phyloP scores from a whole-genome alignment of 1,284 basidiomycete genomes.

The Ustilago xerochloae region DNA sequence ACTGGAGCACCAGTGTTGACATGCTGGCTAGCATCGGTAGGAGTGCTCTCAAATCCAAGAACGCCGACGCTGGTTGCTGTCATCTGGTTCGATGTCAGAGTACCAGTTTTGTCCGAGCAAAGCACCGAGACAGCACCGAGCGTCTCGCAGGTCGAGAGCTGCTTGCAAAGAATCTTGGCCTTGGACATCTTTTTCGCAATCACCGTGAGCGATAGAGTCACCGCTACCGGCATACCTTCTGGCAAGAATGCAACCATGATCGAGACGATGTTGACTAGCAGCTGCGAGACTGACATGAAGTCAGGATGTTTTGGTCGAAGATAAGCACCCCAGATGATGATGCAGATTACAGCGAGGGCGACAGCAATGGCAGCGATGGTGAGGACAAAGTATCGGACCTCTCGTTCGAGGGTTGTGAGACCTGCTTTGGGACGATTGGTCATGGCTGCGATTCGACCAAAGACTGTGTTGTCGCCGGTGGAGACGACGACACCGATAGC shows the following conservation, averaged over 20 bases:
- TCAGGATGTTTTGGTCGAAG: conserved; percentile 72
- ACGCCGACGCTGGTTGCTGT: conserved; percentile 69
- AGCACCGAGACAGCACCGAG: conserved; percentile 76
- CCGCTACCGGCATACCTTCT: conserved; percentile 76
- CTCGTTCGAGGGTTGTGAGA: conserved; percentile 73
- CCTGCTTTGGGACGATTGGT: conserved; percentile 61
- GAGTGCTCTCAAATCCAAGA: conserved; percentile 63
- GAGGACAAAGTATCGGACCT: conserved; percentile 70
- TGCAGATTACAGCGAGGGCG: conserved; percentile 70
- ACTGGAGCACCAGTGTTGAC: conserved; percentile 39
- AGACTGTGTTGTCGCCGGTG: conserved; percentile 73
- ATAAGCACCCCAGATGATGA: conserved; percentile 73
- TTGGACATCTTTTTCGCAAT: conserved; percentile 79
- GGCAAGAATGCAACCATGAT: conserved; percentile 78
- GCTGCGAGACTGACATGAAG: conserved; percentile 74
- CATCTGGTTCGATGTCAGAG: conserved; percentile 74
- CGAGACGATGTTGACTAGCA: conserved; percentile 73
- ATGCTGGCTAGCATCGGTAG: conserved; percentile 39
- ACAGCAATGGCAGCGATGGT: conserved; percentile 72
- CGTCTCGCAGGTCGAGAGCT: conserved; percentile 76
- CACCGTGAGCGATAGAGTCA: conserved; percentile 77
- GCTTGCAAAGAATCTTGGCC: conserved; percentile 76
- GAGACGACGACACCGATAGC: conserved; percentile 74
- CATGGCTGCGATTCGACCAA: conserved; percentile 68
- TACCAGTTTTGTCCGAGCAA: conserved; percentile 80